These are phyloP conservation scores for Mycosphaerelloides madeirae DNA, from an alignment of 2,329 filamentous ascomycete genomes.

Conservation along the genomic window DNA sequence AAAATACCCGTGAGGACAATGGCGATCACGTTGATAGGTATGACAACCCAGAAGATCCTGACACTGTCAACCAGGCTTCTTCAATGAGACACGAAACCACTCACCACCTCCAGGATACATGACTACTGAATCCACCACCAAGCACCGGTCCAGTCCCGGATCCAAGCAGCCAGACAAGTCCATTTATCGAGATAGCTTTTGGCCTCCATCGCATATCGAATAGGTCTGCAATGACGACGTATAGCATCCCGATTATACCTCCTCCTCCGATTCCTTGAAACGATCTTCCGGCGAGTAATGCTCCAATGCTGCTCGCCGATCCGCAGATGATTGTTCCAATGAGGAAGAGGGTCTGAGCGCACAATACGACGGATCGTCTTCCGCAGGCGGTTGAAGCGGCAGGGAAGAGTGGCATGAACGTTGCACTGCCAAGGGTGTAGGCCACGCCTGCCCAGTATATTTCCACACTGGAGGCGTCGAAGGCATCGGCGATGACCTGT, in stretches of 20 bases:
- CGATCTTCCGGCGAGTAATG: conserved; percentile 34
- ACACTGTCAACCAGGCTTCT: neutral
- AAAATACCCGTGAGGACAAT: conserved; percentile 1
- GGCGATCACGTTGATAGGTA: conserved; percentile 6
- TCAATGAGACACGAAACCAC: conserved; percentile 39
- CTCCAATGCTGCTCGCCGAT: conserved; percentile 36
- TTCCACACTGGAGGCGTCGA: conserved; percentile 24
- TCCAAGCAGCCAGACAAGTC: conserved; percentile 52
- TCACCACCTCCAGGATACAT: conserved; percentile 57
- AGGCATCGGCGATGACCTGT: conserved; percentile 7
- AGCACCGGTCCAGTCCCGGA: conserved; percentile 48
- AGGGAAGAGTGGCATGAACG: conserved; percentile 39
- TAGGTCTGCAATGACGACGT: conserved; percentile 43
- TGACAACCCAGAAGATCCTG: conserved; percentile 6
- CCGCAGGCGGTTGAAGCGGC: conserved; percentile 40
- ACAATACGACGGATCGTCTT: conserved; percentile 34
- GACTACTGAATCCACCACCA: conserved; percentile 51
- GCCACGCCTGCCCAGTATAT: conserved; percentile 41
- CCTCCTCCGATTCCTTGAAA: conserved; percentile 41
- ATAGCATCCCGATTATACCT: conserved; percentile 39
- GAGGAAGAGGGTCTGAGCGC: conserved; percentile 34
- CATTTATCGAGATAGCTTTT: conserved; percentile 40
- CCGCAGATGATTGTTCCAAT: conserved; percentile 36
- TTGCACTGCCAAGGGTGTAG: conserved; percentile 37
- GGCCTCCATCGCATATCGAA: conserved; percentile 41